These are phyloP conservation scores for Monilinia laxa DNA, from an alignment of 2,329 filamentous ascomycete species.

Conservation along the genomic window DNA sequence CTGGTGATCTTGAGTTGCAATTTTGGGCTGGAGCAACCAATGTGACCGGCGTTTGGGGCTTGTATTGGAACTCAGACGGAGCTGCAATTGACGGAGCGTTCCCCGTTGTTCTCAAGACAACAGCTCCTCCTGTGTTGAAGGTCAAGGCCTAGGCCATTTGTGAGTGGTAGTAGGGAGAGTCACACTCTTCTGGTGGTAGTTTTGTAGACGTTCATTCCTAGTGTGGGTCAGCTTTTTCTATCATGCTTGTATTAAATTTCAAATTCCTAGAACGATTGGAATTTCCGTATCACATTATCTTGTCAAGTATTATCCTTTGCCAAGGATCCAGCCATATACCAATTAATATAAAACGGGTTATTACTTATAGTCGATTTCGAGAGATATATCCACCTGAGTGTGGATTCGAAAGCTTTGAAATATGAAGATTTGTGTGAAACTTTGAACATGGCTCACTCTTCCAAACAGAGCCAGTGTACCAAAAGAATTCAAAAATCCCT, in stretches of 20 bases:
- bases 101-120: neutral
- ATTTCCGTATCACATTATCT: neutral
- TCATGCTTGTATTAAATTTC: neutral
- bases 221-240: neutral
- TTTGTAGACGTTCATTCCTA: neutral
- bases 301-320: neutral
- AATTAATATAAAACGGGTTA: neutral
- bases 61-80: constrained; percentile 1
- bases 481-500: neutral
- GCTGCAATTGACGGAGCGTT: neutral
- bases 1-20: neutral
- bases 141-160: neutral
- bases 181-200: neutral
- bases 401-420: neutral
- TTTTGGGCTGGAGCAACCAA: constrained; percentile 5
- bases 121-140: neutral
- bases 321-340: neutral
- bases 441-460: neutral
- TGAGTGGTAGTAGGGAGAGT: neutral
- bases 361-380: neutral
- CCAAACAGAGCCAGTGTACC: neutral
- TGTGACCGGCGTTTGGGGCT: neutral
- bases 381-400: neutral
- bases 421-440: neutral
- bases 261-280: neutral